Conservation (phyloP, 805 yeast species). For the Pichia paraexigua region DNA sequence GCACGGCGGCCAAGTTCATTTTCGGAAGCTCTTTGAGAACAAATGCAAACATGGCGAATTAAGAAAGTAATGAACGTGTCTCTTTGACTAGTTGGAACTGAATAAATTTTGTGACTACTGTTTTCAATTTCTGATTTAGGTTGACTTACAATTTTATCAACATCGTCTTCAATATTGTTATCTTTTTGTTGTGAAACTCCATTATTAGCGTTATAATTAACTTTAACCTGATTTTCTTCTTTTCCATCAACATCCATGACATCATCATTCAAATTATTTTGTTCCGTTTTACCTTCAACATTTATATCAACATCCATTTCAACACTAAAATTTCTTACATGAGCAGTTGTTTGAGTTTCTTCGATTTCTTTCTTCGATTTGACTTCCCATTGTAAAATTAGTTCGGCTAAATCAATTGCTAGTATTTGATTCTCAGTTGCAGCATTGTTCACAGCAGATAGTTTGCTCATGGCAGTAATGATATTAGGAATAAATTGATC, state of each 20-base stretch:
- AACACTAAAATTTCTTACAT: too few species aligned
- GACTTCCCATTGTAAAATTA: constrained; percentile 80
- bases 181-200: background rate
- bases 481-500: constrained; percentile 86
- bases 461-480: constrained; percentile 85
- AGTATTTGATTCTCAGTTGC: constrained; percentile 73
- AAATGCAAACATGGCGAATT: constrained; percentile 79
- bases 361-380: constrained; percentile 15
- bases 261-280: constrained; percentile 2
- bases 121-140: background rate
- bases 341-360: background rate
- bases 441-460: constrained; percentile 70
- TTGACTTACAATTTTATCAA: background rate
- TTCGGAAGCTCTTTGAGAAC: constrained; percentile 78
- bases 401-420: constrained; percentile 84
- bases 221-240: background rate
- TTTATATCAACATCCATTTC: constrained; percentile 5
- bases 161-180: background rate
- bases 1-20: constrained; percentile 77
- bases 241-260: constrained; percentile 18
- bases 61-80: constrained; percentile 88
- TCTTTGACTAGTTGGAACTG: constrained; percentile 67
- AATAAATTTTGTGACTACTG: constrained; percentile 30
- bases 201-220: constrained; percentile 7
- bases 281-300: background rate